These are phyloP conservation scores for Lyophyllum decastes DNA, from an alignment of 768 basidiomycete genomes.

Conservation along the genomic window DNA sequence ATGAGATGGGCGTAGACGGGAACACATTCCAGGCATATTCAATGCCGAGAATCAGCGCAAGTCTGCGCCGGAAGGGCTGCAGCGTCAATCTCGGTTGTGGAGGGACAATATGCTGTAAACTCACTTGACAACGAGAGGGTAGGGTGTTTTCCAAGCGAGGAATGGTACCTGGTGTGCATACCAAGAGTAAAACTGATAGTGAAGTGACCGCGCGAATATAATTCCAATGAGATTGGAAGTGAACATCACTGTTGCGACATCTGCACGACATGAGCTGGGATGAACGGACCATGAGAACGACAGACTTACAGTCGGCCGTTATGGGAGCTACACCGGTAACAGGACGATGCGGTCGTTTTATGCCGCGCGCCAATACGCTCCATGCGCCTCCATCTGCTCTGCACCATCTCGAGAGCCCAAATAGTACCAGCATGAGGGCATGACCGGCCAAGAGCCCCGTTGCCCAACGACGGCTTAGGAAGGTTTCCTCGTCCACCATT, in stretches of 20 bases:
- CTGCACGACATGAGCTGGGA: constrained; percentile 39
- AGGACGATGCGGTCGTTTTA: constrained; percentile 51
- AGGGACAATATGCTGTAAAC: constrained; percentile 20
- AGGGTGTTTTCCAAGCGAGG: constrained; percentile 72
- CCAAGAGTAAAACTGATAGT: constrained; percentile 99
- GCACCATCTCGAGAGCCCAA: constrained; percentile 81
- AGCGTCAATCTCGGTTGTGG: constrained; percentile 2
- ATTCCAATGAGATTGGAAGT: constrained; percentile 93
- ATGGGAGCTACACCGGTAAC: constrained; percentile 49
- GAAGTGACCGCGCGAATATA: constrained; percentile 88
- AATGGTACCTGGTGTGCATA: constrained; percentile 91
- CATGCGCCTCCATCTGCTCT: constrained; percentile 66
- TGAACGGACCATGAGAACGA: not conserved
- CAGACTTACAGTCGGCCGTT: constrained; percentile 63
- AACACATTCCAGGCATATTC: constrained; percentile 91
- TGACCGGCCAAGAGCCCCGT: constrained; percentile 68
- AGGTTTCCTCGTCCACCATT: constrained; percentile 75
- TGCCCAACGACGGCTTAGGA: constrained; percentile 67
- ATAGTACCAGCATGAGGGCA: constrained; percentile 53
- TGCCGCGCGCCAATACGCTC: constrained; percentile 52
- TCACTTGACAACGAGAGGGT: constrained; percentile 63
- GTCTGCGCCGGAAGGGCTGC: constrained; percentile 42
- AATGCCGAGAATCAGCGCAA: constrained; percentile 58
- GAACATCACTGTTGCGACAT: constrained; percentile 78
- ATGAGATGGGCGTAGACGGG: constrained; percentile 65